Percentiles rank a stretch among this genome's conserved stretches.
phyloP scores from a whole-genome alignment of 2,329 filamentous ascomycete species.

The Balansia obtecta region DNA sequence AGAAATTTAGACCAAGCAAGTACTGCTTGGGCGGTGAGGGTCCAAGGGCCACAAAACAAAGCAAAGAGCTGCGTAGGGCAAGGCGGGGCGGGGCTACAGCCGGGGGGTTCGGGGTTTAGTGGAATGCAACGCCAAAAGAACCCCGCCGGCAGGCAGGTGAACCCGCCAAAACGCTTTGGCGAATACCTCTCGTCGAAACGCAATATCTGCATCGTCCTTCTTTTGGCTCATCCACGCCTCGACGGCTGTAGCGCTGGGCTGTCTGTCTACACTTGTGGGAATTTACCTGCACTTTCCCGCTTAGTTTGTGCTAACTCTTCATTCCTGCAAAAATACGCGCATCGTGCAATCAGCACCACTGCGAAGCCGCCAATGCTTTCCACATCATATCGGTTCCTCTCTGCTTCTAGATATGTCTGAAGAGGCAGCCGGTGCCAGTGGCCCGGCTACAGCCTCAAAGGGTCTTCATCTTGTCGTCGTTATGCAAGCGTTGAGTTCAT shows the following conservation, averaged over 20 bases:
- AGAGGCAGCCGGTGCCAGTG: constrained; percentile 23
- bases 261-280: background rate
- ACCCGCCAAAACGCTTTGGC: background rate
- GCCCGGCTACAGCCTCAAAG: constrained; percentile 24
- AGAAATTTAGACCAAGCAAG: too few relatives aligned
- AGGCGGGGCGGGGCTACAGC: too few relatives aligned
- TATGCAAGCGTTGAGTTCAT: constrained; percentile 43
- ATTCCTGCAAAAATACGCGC: background rate
- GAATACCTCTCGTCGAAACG: background rate
- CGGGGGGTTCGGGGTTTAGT: too few relatives aligned
- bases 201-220: background rate
- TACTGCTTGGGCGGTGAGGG: too few relatives aligned
- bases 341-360: background rate
- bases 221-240: background rate
- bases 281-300: background rate
- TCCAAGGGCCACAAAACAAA: too few relatives aligned
- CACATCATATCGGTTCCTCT: constrained; percentile 11
- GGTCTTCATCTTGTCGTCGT: constrained; percentile 37
- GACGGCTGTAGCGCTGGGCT: background rate
- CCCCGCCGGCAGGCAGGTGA: background rate
- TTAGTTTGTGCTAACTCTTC: background rate
- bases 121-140: too few relatives aligned
- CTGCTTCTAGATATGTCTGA: constrained; percentile 23
- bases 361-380: constrained; percentile 22
- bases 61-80: too few relatives aligned